Conservation (phyloP, 768 basidiomycete species). For the Mycena venus region DNA sequence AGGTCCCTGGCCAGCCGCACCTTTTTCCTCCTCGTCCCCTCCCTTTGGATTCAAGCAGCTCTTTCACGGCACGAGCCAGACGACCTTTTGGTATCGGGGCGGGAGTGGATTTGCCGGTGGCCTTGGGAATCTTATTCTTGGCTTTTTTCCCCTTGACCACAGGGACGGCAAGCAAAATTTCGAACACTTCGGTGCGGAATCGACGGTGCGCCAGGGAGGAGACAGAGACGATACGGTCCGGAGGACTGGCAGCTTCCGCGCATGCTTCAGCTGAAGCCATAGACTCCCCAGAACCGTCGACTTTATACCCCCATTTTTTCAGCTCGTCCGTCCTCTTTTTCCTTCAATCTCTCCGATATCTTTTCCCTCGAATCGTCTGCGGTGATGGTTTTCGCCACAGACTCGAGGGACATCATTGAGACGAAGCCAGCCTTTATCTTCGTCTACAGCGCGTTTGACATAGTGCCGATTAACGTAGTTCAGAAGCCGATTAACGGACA, state of each 20-base stretch:
- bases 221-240: constrained; percentile 76
- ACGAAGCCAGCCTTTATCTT: constrained; percentile 84
- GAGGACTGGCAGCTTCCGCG: constrained; percentile 80
- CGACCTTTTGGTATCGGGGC: constrained; percentile 72
- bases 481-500: constrained; percentile 78
- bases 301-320: constrained; percentile 78
- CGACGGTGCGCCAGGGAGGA: constrained; percentile 75
- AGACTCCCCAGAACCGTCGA: constrained; percentile 61
- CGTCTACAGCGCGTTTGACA: constrained; percentile 82
- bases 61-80: constrained; percentile 76
- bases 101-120: constrained; percentile 28
- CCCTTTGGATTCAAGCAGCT: constrained; percentile 69
- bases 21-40: constrained; percentile 61
- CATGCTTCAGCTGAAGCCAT: constrained; percentile 73
- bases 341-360: constrained; percentile 68
- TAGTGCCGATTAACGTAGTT: constrained; percentile 78
- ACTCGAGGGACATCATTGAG: constrained; percentile 74
- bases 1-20: constrained; percentile 62
- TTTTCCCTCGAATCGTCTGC: constrained; percentile 70
- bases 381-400: constrained; percentile 65
- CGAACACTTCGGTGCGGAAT: constrained; percentile 80
- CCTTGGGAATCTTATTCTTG: constrained; percentile 63
- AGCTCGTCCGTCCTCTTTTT: constrained; percentile 74
- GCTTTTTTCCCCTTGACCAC: constrained; percentile 71
- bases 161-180: constrained; percentile 77